Conservation (phyloP, 2,329 filamentous ascomycete species). For the Alternaria triticimaculans region DNA sequence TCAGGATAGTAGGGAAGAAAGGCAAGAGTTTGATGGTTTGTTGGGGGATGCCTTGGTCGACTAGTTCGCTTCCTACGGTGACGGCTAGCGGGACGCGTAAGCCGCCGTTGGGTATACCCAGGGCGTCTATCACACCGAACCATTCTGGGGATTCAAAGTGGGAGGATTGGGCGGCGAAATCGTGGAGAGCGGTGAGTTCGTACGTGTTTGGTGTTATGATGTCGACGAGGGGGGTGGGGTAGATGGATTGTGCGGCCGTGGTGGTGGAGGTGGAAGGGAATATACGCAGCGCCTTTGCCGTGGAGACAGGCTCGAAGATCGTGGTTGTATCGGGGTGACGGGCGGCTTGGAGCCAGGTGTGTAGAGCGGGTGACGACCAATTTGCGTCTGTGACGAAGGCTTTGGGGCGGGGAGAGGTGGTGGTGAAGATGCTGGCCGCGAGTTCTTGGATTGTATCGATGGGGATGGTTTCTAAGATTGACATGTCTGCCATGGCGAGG, state of each 20-base stretch:
- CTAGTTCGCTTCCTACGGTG: conserved; percentile 70
- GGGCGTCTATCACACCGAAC: conserved; percentile 80
- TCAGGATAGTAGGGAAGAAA: conserved; percentile 83
- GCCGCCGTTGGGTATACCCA: conserved; percentile 73
- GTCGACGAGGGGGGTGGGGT: conserved; percentile 69
- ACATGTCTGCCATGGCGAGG: conserved; percentile 97
- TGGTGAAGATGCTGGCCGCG: conserved; percentile 19
- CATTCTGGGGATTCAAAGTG: conserved; percentile 75
- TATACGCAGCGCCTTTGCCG: conserved; percentile 74
- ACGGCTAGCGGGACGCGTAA: conserved; percentile 74
- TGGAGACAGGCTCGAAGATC: conserved; percentile 89
- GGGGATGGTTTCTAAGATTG: conserved; percentile 67
- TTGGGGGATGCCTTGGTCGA: conserved; percentile 82
- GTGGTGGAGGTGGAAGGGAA: conserved; percentile 57
- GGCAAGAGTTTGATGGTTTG: conserved; percentile 85
- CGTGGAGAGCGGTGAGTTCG: conserved; percentile 82
- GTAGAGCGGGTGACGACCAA: conserved; percentile 73
- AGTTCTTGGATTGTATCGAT: conserved; percentile 19
- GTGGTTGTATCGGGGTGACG: conserved; percentile 55
- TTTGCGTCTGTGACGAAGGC: conserved; percentile 90
- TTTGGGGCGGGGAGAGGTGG: conserved; percentile 56
- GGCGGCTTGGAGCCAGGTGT: conserved; percentile 70
- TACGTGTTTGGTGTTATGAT: conserved; percentile 82
- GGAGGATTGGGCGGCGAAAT: conserved; percentile 68
- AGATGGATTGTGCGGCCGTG: conserved; percentile 68